Evolutionary conservation across 768 basidiomycete genomes (phyloP).

Genomic region (Calocybe gangraenosa): DNA sequence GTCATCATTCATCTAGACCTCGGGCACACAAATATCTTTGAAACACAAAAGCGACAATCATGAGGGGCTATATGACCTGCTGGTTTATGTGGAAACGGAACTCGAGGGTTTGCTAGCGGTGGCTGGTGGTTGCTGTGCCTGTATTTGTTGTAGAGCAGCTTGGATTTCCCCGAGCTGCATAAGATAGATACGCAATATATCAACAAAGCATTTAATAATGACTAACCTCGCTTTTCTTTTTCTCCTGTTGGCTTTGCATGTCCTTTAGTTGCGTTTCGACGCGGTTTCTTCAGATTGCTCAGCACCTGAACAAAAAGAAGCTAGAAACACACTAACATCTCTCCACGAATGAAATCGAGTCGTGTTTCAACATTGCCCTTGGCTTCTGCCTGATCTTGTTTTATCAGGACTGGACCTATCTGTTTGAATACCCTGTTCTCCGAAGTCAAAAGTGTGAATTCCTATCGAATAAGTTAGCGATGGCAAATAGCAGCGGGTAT

Average conservation of each 20-base stretch:
- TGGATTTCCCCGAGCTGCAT: constrained; percentile 66
- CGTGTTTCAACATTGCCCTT: constrained; percentile 86
- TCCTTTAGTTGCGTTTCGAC: constrained; percentile 83
- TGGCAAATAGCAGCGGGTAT: background rate
- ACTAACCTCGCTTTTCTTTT: constrained; percentile 77
- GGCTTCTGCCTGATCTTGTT: constrained; percentile 86
- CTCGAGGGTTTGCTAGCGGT: constrained; percentile 4
- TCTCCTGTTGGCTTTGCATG: constrained; percentile 68
- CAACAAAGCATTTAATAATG: constrained; percentile 8
- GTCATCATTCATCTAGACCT: background rate
- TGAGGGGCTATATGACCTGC: background rate
- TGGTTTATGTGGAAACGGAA: constrained; percentile 7
- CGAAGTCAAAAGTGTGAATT: constrained; percentile 70
- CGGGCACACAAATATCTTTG: background rate
- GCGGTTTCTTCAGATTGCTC: constrained; percentile 45
- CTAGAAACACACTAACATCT: constrained; percentile 60
- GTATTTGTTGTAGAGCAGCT: constrained; percentile 45
- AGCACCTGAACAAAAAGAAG: background rate
- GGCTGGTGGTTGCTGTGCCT: constrained; percentile 21
- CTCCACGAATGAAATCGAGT: constrained; percentile 80
- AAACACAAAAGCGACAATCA: background rate
- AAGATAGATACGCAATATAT: constrained; percentile 12
- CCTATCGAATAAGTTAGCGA: constrained; percentile 42
- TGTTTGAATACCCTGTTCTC: constrained; percentile 87
- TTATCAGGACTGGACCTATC: constrained; percentile 85